Conservation (phyloP, 2,329 filamentous ascomycete species). For the Cadophora sp. region DNA sequence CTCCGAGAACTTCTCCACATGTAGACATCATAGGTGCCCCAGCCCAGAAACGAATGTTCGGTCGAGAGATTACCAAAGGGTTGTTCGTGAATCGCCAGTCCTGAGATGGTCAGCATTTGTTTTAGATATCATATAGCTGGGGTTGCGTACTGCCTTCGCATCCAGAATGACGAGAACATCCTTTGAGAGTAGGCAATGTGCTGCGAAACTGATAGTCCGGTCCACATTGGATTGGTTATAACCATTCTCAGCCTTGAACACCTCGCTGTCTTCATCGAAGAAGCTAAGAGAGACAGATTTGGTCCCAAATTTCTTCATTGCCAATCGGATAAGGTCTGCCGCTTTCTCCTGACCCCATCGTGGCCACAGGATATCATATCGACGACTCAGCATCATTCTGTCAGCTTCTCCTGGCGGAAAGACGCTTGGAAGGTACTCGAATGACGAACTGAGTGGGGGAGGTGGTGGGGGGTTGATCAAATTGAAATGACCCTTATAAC, state of each 20-base stretch:
- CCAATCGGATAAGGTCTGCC: slow-evolving; percentile 33
- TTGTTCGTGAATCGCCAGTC: slow-evolving; percentile 47
- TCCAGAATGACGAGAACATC: slow-evolving; percentile 46
- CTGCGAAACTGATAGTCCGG: slow-evolving; percentile 44
- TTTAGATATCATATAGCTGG: neutral
- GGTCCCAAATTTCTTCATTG: slow-evolving; percentile 40
- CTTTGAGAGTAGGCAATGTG: slow-evolving; percentile 45
- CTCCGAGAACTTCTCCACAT: slow-evolving; percentile 42
- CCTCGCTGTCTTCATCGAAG: slow-evolving; percentile 43
- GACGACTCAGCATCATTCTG: slow-evolving; percentile 34
- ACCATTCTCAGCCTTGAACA: slow-evolving; percentile 43
- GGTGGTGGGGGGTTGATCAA: slow-evolving; percentile 45
- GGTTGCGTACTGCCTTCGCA: slow-evolving; percentile 41
- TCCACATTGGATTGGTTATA: slow-evolving; percentile 39
- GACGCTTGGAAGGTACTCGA: slow-evolving; percentile 42
- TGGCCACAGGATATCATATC: slow-evolving; percentile 38
- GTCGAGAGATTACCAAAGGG: slow-evolving; percentile 40
- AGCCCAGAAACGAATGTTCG: slow-evolving; percentile 47
- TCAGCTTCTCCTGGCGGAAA: slow-evolving; percentile 40
- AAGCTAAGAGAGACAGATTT: slow-evolving; percentile 44
- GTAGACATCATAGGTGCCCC: slow-evolving; percentile 45
- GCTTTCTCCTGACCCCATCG: slow-evolving; percentile 33
- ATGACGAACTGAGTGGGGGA: slow-evolving; percentile 37
- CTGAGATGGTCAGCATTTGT: slow-evolving; percentile 30
- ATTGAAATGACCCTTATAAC: slow-evolving; percentile 44